phyloP scores from a whole-genome alignment of 495 filamentous ascomycete species.

The Sporormia fimetaria region DNA sequence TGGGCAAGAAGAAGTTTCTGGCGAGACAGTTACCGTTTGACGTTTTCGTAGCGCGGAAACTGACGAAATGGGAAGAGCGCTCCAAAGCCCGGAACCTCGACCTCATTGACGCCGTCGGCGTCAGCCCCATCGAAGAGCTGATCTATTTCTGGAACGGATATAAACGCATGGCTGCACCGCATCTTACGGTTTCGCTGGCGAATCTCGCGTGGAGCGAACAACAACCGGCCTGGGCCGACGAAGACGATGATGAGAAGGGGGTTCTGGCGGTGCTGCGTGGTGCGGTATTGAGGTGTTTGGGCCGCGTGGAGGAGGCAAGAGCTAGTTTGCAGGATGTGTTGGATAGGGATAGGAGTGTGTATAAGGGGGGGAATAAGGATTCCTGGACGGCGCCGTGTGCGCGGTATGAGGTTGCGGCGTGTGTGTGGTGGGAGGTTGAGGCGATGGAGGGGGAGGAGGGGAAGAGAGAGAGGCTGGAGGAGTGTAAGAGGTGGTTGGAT shows the following conservation, averaged over 20 bases:
- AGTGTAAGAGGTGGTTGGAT: slow-evolving; percentile 62
- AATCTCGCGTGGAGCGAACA: slow-evolving; percentile 57
- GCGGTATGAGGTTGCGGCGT: slow-evolving; percentile 80
- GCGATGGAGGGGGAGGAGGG: slow-evolving; percentile 32
- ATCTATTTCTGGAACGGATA: slow-evolving; percentile 84
- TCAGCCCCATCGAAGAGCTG: slow-evolving; percentile 84
- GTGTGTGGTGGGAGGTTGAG: slow-evolving; percentile 58
- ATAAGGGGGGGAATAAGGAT: slow-evolving; percentile 66
- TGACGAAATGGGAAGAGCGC: slow-evolving; percentile 80
- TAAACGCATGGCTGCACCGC: slow-evolving; percentile 58
- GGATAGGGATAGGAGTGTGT: slow-evolving; percentile 49
- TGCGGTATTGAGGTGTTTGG: slow-evolving; percentile 53
- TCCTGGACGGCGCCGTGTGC: slow-evolving; percentile 73
- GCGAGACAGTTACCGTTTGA: slow-evolving; percentile 83
- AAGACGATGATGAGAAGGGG: slow-evolving; percentile 63
- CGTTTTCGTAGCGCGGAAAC: slow-evolving; percentile 70
- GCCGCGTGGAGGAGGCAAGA: slow-evolving; percentile 51
- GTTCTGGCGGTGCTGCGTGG: slow-evolving; percentile 55
- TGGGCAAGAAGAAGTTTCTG: slow-evolving; percentile 84
- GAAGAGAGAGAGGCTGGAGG: slow-evolving; percentile 44
- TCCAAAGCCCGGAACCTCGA: slow-evolving; percentile 56
- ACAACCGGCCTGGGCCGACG: slow-evolving; percentile 42
- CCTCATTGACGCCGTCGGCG: slow-evolving; percentile 70
- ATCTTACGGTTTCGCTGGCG: slow-evolving; percentile 52
- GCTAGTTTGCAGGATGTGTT: slow-evolving; percentile 49